Conservation (phyloP, 2,329 filamentous ascomycete genomes). For the Pseudonectria foliicola region DNA sequence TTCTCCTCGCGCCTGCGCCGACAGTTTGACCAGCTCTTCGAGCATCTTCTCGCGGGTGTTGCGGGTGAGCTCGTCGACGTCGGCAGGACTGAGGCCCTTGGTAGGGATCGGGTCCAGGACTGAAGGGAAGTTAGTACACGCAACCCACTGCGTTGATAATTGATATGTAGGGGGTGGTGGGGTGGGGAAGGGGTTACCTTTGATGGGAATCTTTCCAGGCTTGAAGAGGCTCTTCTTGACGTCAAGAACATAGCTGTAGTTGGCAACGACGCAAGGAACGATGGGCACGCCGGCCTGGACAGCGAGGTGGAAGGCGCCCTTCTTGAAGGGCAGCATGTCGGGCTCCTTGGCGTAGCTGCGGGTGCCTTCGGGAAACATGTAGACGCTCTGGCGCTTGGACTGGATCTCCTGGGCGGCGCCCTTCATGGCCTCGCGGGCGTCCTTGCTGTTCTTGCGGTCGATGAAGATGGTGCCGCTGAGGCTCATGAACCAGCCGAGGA, state of each 20-base stretch:
- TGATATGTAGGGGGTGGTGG: too few relatives aligned
- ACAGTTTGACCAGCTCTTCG: constrained; percentile 50
- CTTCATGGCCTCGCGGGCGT: constrained; percentile 78
- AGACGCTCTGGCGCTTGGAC: constrained; percentile 65
- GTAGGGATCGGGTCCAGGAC: constrained; percentile 79
- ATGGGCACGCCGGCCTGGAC: constrained; percentile 91
- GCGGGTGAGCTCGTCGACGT: constrained; percentile 67
- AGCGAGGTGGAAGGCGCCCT: constrained; percentile 94
- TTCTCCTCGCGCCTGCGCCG: constrained; percentile 41
- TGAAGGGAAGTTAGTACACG: constrained; percentile 23
- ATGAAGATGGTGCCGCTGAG: constrained; percentile 91
- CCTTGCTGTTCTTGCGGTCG: constrained; percentile 77
- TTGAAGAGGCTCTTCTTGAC: constrained; percentile 59
- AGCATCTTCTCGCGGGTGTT: constrained; percentile 71
- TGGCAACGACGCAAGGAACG: constrained; percentile 75
- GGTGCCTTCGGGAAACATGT: constrained; percentile 88
- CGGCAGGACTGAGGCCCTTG: constrained; percentile 60
- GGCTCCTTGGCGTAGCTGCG: constrained; percentile 81
- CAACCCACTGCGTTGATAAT: too few relatives aligned
- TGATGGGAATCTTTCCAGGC: constrained; percentile 64
- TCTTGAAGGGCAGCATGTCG: constrained; percentile 89
- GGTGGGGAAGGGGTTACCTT: constrained; percentile 44
- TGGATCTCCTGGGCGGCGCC: constrained; percentile 76
- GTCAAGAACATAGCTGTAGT: constrained; percentile 68
- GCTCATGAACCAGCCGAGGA: constrained; percentile 92